Conservation (phyloP, 345 rosid species). For the Brassica cretica region DNA sequence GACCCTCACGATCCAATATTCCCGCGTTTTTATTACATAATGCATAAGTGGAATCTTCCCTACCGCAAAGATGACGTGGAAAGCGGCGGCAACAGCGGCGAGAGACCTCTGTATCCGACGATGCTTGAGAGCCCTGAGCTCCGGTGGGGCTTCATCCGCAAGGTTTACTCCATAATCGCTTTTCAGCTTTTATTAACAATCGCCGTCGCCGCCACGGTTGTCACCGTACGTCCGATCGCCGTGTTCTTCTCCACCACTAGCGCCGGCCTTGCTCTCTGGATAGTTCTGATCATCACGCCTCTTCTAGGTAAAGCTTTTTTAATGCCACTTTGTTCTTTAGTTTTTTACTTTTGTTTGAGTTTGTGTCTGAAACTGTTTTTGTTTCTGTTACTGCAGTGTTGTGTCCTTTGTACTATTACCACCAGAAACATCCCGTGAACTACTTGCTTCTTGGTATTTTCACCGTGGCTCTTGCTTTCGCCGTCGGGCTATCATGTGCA, state of each 20-base stretch:
- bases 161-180: constrained; percentile 64
- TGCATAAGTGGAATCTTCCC: constrained; percentile 51
- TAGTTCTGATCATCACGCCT: constrained; percentile 65
- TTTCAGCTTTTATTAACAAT: constrained; percentile 70
- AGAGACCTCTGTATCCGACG: constrained; percentile 68
- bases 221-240: constrained; percentile 61
- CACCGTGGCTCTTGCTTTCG: constrained; percentile 63
- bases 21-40: background rate
- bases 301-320: constrained; percentile 47
- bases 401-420: constrained; percentile 76
- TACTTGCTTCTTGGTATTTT: constrained; percentile 72
- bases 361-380: background rate
- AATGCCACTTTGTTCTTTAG: background rate
- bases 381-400: constrained; percentile 45
- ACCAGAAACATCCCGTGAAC: constrained; percentile 85
- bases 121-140: constrained; percentile 83
- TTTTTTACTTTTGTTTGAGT: background rate
- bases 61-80: constrained; percentile 64
- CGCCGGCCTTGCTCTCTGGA: constrained; percentile 73
- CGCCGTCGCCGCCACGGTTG: constrained; percentile 75
- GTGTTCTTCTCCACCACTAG: constrained; percentile 57
- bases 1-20: background rate
- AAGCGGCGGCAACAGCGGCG: constrained; percentile 28
- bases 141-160: constrained; percentile 83
- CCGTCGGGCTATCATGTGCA: constrained; percentile 77